Evolutionary conservation across 345 rosid genomes (phyloP), one percentile per base, ranked within the genome.

Genomic region (Populus euphratica): DNA sequence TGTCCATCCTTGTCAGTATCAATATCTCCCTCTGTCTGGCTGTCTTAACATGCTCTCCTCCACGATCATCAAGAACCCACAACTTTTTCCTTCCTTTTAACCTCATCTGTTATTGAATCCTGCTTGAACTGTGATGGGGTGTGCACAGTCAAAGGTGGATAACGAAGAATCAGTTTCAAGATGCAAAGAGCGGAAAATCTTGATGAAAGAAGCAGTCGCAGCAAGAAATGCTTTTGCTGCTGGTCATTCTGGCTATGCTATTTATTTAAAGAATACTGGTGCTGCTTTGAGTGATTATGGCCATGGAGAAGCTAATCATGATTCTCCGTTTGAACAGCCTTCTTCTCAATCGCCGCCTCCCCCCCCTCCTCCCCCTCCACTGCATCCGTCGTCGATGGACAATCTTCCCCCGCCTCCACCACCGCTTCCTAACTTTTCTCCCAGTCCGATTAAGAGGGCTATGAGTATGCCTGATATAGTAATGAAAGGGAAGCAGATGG

Each of bases 221-320:
- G 91, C 95, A n/a, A 83, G 96, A 6, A 93, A 96, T 76, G 90
- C 91, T 35, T 93, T 96, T 76, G 94, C 99, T 6, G 85, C 97
- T 39, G 94, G 89, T 8, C 97, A 93, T 76, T 87, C 93, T 21
- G 97, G 92, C 6, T 96, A 87, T 83, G 83, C 93, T 23, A 66
- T 91, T 68, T 86, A 95, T 17, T 76, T 96, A 18, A 96, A 96
- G 84, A 90, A 92, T 84, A 86, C 92, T 0, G 98, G 99, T 8
- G 98, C 99, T 38, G 94, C 95, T 36, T 86, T 96, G 63, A 88
- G 95, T 81, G 99, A 92, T 85, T 96, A 91, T 76, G 94, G 90
- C 61, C 97, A 87, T 43, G 98, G 95, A 6, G 99, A 96, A 85
- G 86, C 89, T 6, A 88, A 71, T 23, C 64, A 59, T 49, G 89